Evolutionary conservation across 371 early-diverging fungal species (phyloP).

Genomic region (Mortierella sp.): DNA sequence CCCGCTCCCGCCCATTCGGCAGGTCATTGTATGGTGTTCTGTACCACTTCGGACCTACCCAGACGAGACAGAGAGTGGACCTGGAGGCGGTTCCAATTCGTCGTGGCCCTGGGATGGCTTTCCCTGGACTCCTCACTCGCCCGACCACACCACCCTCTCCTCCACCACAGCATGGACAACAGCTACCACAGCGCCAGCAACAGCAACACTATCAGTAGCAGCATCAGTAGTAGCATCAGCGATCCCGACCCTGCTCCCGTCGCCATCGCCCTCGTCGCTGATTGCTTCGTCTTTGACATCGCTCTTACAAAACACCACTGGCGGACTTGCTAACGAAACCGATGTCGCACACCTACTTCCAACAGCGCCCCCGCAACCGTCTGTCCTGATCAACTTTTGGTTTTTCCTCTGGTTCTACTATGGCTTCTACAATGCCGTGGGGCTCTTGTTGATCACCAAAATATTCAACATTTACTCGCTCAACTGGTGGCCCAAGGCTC

Average conservation of each 20-base stretch:
- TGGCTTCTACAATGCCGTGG: slow-evolving; percentile 78
- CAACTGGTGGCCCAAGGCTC: slow-evolving; percentile 79
- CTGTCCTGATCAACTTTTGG: slow-evolving; percentile 74
- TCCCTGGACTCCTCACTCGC: slow-evolving; percentile 20
- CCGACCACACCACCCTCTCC: slow-evolving; percentile 9
- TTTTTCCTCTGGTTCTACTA: slow-evolving; percentile 80
- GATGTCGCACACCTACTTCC: slow-evolving; percentile 12
- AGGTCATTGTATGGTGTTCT: slow-evolving; percentile 52
- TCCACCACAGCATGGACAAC: neutral
- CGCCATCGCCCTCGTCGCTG: neutral
- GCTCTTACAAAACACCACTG: neutral
- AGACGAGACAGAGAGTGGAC: slow-evolving; percentile 31
- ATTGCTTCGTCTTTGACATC: neutral
- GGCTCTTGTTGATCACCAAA: slow-evolving; percentile 74
- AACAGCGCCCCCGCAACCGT: slow-evolving; percentile 19
- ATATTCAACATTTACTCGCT: slow-evolving; percentile 80
- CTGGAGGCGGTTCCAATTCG: slow-evolving; percentile 19
- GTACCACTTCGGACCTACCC: slow-evolving; percentile 48
- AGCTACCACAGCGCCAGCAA: slow-evolving; percentile 4
- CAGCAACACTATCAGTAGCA: slow-evolving; percentile 14
- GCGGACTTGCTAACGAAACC: slow-evolving; percentile 14
- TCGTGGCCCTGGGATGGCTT: slow-evolving; percentile 43
- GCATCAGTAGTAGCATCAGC: slow-evolving; percentile 19
- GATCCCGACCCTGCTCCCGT: neutral
- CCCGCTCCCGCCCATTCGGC: neutral